These are phyloP conservation scores for Ocimum tenuiflorum DNA, from an alignment of 257 asterid genomes.

Conservation along the genomic window DNA sequence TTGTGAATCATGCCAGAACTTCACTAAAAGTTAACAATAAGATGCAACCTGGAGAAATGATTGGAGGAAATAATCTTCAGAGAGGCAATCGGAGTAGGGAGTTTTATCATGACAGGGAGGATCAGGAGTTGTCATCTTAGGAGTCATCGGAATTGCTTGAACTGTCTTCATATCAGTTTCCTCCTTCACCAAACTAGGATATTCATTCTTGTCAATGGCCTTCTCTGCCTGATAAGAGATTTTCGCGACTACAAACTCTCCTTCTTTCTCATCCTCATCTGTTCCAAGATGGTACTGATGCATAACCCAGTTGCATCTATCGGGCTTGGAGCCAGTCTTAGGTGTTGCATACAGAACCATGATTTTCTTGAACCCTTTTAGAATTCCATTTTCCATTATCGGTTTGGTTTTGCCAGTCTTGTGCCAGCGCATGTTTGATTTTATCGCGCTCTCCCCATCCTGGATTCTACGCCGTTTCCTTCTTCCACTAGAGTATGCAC, in stretches of 20 bases:
- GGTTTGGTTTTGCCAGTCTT: slow-evolving; percentile 77
- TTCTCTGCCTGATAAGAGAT: slow-evolving; percentile 60
- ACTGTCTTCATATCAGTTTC: slow-evolving; percentile 34
- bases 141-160: slow-evolving; percentile 60
- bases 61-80: slow-evolving; percentile 18
- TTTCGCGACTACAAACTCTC: slow-evolving; percentile 70
- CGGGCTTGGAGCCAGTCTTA: slow-evolving; percentile 52
- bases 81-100: slow-evolving; percentile 37
- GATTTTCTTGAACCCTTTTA: slow-evolving; percentile 75
- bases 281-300: slow-evolving; percentile 86
- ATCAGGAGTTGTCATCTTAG: slow-evolving; percentile 47
- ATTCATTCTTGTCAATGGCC: slow-evolving; percentile 29
- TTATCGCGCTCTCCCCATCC: slow-evolving; percentile 20
- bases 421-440: slow-evolving; percentile 71
- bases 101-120: slow-evolving; percentile 54
- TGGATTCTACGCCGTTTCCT: slow-evolving; percentile 76
- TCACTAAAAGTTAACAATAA: too few relatives aligned
- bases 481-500: slow-evolving; percentile 71
- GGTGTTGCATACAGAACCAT: slow-evolving; percentile 65
- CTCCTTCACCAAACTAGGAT: slow-evolving; percentile 23
- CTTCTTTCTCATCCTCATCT: slow-evolving; percentile 58
- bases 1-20: too few relatives aligned
- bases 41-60: slow-evolving; percentile 40
- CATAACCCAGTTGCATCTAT: slow-evolving; percentile 79
- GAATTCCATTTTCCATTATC: slow-evolving; percentile 49